Base-by-base conservation (phyloP, 768 basidiomycete genomes). In the Wakefieldia striispora region DNA sequence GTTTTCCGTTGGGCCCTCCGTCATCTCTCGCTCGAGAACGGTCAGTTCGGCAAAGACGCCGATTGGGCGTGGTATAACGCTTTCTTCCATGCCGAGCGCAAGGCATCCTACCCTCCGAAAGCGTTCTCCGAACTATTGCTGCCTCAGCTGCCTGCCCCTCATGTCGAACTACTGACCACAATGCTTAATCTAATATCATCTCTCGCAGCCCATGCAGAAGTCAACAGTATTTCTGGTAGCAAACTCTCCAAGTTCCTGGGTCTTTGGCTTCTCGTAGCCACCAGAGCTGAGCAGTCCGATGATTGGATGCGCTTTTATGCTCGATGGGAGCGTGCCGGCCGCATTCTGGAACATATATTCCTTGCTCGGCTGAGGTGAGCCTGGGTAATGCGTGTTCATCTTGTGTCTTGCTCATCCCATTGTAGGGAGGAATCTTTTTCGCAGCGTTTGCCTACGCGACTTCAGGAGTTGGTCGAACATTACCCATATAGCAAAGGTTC, bases 1-100 rank as follows among this genome's bases (percentile, higher is more conserved):
- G 84, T 91, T 14, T 72, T 91, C 16, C 83, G 90, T 38, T 91
- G 90, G 90, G 86, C 79, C 31, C 66, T 91, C 24, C 82, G 89
- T 26, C 89, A 91, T 61, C 72, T 91, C 38, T 72, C 80, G 24
- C 71, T 91, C 6, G 79, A 85, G 24, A 76, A 77, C 5, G 67
- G 70, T 19, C 72, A 70, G 14, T 88, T 90, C 54, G 87, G 86
- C 24, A 80, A 75, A 38, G 73, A 77, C 40, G 39, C 71, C 66
- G 60, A 81, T 76, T 79, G 79, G 61, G 68, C 67, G 3, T 91
- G 90, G 90, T 91, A 91, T 65, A 70, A 67, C 33, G 60, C 72
- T 1, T 91, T 90, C 65, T 72, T 76, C 47, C 72, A 76, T 24
- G 73, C 78, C 0, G 89, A 91, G 60, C 80, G 76, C 19, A 63